Evolutionary conservation across 371 early-diverging fungal species (phyloP).

Genomic region (Syncephalastrum racemosum): DNA sequence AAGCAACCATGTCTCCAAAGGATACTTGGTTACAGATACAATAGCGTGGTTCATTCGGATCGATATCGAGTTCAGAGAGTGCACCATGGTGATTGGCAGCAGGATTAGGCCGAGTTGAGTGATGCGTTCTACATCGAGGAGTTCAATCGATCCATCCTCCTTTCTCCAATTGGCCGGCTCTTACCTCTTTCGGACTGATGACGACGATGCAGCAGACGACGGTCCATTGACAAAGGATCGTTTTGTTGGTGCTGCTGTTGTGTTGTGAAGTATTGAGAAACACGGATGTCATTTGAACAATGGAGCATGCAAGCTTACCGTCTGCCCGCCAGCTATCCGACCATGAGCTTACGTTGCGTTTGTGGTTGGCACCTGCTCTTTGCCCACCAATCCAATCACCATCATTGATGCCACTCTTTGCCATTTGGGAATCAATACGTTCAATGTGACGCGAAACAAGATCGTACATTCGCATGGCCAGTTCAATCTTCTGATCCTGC

Average conservation of each 20-base stretch:
- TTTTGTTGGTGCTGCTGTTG: background rate
- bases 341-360: conserved; percentile 1
- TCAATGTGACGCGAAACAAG: conserved; percentile 50
- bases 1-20: conserved; percentile 98
- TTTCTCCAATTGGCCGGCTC: background rate
- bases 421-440: conserved; percentile 50
- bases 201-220: background rate
- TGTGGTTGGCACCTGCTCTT: background rate
- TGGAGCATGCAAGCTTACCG: conserved; percentile 3
- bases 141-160: conserved; percentile 11
- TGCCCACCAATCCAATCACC: conserved; percentile 29
- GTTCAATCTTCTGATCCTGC: conserved; percentile 52
- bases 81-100: conserved; percentile 20
- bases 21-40: conserved; percentile 95
- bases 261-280: background rate
- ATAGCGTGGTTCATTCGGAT: conserved; percentile 95
- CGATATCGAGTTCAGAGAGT: conserved; percentile 72
- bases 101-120: conserved; percentile 39
- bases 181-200: conserved; percentile 6
- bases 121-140: conserved; percentile 24
- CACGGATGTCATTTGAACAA: conserved; percentile 4
- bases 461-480: conserved; percentile 51
- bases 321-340: conserved; percentile 4
- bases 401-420: conserved; percentile 34
- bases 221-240: conserved; percentile 1